phyloP scores from a whole-genome alignment of 192 early-diverging fungal genomes.

The Gigaspora rosea region DNA sequence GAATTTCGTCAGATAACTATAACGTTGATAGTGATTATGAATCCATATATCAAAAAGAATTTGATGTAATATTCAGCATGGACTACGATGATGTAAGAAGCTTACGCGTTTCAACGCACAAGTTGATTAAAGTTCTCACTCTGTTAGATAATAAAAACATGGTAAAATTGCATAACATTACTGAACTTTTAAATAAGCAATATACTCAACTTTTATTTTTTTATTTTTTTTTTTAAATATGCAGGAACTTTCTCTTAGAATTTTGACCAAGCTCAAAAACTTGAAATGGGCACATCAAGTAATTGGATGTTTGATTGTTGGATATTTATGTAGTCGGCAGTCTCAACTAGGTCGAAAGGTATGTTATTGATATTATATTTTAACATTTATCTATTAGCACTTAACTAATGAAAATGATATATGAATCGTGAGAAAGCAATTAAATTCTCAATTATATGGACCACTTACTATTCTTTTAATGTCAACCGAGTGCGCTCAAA shows the following conservation, averaged over 20 bases:
- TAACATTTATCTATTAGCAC: not conserved
- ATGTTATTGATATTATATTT: not conserved
- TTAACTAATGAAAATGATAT: not conserved
- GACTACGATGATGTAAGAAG: not conserved
- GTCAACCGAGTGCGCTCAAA: not conserved
- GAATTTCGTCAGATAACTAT: not conserved
- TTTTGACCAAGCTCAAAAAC: not conserved
- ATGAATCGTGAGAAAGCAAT: not conserved
- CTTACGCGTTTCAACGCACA: not conserved
- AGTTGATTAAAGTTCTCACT: not conserved
- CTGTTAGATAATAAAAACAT: not conserved
- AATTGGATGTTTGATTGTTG: not conserved
- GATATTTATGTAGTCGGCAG: slow-evolving; percentile 8
- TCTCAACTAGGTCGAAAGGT: not conserved
- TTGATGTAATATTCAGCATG: slow-evolving; percentile 3
- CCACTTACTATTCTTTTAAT: slow-evolving; percentile 9
- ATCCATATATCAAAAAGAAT: slow-evolving; percentile 9
- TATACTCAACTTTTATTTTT: not conserved
- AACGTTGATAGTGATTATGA: not conserved
- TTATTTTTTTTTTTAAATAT: not conserved
- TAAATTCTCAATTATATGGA: slow-evolving; percentile 1
- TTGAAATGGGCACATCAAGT: slow-evolving; percentile 2
- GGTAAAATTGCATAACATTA: not conserved
- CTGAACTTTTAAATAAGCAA: not conserved
- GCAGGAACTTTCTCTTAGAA: not conserved